Conservation (phyloP, 2,329 filamentous ascomycete genomes). For the Zymoseptoria brevis region DNA sequence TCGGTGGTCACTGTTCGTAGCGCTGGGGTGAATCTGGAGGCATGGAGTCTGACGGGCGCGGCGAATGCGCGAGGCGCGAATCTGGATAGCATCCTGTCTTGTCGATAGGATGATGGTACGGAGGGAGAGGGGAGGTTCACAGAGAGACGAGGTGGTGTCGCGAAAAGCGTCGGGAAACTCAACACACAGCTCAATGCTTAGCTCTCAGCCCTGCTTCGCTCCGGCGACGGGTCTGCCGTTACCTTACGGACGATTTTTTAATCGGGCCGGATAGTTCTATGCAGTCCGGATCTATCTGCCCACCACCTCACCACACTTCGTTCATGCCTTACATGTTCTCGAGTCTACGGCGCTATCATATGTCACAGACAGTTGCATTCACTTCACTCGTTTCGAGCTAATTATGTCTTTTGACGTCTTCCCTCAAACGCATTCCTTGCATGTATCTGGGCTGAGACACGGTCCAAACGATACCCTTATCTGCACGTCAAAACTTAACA, state of each 20-base stretch:
- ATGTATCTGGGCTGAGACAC: not conserved
- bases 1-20: conserved; percentile 83
- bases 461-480: not conserved
- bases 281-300: not conserved
- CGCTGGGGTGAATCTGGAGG: conserved; percentile 30
- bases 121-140: conserved; percentile 2
- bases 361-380: not conserved
- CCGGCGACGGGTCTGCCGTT: not conserved
- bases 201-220: not conserved
- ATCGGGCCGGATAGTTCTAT: not conserved
- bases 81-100: conserved; percentile 28
- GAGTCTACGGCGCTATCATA: not conserved
- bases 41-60: conserved; percentile 25
- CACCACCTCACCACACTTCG: not conserved
- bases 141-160: not conserved
- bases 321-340: not conserved
- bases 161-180: not conserved
- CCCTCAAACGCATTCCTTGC: not conserved
- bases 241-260: not conserved
- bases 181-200: not conserved
- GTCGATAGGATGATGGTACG: not conserved
- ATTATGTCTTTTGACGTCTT: not conserved
- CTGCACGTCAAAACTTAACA: not conserved
- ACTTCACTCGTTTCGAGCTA: not conserved
- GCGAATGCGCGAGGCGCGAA: conserved; percentile 30